Evolutionary conservation across 371 early-diverging fungal genomes (phyloP), one percentile per base, ranked within the genome.

Genomic region (Rhizopus arrhizus): DNA sequence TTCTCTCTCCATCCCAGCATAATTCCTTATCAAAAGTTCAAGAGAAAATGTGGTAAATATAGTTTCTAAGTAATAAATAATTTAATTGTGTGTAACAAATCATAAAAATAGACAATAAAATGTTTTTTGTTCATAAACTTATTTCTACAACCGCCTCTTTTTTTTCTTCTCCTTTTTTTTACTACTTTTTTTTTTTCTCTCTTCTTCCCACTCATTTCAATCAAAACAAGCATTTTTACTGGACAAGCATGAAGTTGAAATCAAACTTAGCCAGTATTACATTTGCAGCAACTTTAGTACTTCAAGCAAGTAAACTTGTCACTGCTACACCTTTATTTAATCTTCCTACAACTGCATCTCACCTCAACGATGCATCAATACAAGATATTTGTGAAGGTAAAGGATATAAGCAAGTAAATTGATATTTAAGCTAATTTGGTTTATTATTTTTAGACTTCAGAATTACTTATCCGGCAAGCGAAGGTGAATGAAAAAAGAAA

Each of bases 281-380:
- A n/a, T 53, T 67, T 32, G 58, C 66, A 28, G 78, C 75, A 15
- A 53, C 67, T 12, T 57, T 78, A 42, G 41, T 75, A 38, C 66
- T 78, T 42, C 71, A 73, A 61, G 43, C 49, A 36, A 71, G 78
- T 56, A 70, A 56, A 3, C 75, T 78, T 60, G 78, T 75, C 38
- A 46, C 61, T 22, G 78, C 78, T 47, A 73, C 66, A 40, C 78
- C 78, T n/a, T 69, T 55, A 31, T 78, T 75, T 50, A 65, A 57
- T 33, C 40, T 55, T 48, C 66, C 65, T 50, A 36, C 53, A 35
- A 15, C 57, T 45, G 51, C 52, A 22, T 49, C 28, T 41, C 74
- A 73, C 40, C 15, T 8, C 42, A 74, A 72, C 47, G 69, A 69
- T 43, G 74, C 49, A 13, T 68, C 68, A 13, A 33, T 61, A 10